Conservation (phyloP, 2,329 filamentous ascomycete species). For the Lachnellula willkommii region DNA sequence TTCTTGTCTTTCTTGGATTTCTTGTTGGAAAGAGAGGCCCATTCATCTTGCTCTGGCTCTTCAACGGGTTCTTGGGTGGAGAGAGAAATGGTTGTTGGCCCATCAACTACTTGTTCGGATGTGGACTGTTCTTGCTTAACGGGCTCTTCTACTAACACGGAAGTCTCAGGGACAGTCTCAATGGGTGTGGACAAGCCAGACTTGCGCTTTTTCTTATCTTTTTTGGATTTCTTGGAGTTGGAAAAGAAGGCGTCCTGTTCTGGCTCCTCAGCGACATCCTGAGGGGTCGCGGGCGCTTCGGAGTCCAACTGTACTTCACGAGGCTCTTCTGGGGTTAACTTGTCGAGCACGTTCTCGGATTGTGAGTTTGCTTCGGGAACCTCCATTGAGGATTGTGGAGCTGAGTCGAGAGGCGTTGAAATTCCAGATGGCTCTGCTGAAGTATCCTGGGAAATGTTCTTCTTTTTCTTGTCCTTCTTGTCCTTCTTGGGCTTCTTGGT, state of each 20-base stretch:
- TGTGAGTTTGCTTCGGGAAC: background rate
- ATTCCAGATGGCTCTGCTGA: slow-evolving; percentile 4
- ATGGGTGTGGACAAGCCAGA: background rate
- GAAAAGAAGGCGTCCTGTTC: background rate
- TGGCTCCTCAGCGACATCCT: background rate
- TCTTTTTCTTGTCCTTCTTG: background rate
- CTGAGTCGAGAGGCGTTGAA: background rate
- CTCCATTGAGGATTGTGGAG: background rate
- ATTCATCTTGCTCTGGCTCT: slow-evolving; percentile 3
- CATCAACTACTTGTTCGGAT: background rate
- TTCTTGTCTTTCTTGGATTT: slow-evolving; percentile 25
- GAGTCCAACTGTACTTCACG: background rate
- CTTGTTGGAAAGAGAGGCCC: background rate
- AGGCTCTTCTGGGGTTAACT: background rate
- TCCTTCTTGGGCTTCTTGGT: background rate
- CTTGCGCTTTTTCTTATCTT: slow-evolving; percentile 24
- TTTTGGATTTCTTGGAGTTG: slow-evolving; percentile 30
- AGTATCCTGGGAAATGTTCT: background rate
- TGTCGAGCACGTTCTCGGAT: background rate
- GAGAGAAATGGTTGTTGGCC: background rate
- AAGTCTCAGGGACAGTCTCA: background rate
- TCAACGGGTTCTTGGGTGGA: background rate
- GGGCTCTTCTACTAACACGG: background rate
- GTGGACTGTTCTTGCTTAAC: background rate
- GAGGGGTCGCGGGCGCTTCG: background rate